A percentile compares a stretch with the other conserved stretches of the same genome.
Evolutionary conservation across 2,329 filamentous ascomycete species (phyloP).

Genomic region (Zymoseptoria tritici): DNA sequence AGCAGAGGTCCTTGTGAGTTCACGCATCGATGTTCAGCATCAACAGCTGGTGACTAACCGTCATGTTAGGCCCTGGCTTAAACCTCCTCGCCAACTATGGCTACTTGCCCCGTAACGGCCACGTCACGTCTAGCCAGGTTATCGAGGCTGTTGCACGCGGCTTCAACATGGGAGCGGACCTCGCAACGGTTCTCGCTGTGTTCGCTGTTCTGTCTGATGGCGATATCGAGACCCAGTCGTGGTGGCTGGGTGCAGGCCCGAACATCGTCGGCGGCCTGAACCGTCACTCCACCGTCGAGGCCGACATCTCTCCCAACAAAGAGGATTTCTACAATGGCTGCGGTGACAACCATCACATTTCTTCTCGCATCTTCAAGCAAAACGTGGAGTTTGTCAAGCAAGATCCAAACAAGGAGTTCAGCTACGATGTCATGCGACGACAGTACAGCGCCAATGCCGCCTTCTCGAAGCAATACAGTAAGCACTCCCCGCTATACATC

Average conservation of each 20-base stretch:
- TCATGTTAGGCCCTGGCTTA: conserved; percentile 25
- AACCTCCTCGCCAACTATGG: conserved; percentile 37
- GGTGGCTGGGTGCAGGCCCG: conserved; percentile 22
- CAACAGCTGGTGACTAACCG: background rate
- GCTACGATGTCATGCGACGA: conserved; percentile 20
- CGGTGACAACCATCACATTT: conserved; percentile 28
- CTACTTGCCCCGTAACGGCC: conserved; percentile 35
- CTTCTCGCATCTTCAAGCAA: conserved; percentile 26
- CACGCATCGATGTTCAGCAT: background rate
- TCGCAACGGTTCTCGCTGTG: conserved; percentile 31
- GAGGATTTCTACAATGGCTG: conserved; percentile 31
- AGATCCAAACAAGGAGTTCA: conserved; percentile 20
- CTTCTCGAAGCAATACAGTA: conserved; percentile 8
- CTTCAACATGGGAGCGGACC: conserved; percentile 34
- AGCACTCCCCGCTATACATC: no score
- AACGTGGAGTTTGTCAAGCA: conserved; percentile 20
- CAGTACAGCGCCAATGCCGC: conserved; percentile 14
- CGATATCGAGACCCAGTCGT: conserved; percentile 22
- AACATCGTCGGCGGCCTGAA: conserved; percentile 22
- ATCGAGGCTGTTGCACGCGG: conserved; percentile 27
- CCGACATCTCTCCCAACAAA: conserved; percentile 26
- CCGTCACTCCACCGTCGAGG: conserved; percentile 26
- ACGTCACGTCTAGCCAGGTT: conserved; percentile 30
- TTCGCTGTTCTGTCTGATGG: conserved; percentile 27
- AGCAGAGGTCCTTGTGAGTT: conserved; percentile 28